These are phyloP conservation scores for Talaromyces sp. DNA, from an alignment of 2,329 filamentous ascomycete species.

Conservation along the genomic window DNA sequence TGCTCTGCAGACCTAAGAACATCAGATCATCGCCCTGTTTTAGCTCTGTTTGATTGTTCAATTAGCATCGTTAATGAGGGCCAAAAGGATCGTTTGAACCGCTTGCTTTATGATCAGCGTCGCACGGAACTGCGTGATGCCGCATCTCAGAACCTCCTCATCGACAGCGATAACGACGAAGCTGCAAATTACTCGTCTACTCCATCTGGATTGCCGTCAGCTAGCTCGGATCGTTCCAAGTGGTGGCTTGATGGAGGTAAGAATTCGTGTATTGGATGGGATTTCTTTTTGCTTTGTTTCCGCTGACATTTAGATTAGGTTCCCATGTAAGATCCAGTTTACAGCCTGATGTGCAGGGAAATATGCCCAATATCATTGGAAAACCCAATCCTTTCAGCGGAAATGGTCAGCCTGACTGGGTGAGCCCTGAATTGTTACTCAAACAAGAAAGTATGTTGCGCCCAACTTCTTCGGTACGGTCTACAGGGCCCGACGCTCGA, in stretches of 20 bases:
- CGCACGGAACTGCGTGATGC: conserved; percentile 50
- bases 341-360: conserved; percentile 56
- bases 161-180: conserved; percentile 59
- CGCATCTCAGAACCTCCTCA: background rate
- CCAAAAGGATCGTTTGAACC: conserved; percentile 65
- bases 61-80: conserved; percentile 75
- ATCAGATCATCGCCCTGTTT: conserved; percentile 95
- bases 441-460: background rate
- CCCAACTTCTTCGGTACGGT: background rate
- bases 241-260: conserved; percentile 61
- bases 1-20: conserved; percentile 75
- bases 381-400: conserved; percentile 75
- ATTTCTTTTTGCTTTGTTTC: background rate
- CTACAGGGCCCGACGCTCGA: background rate
- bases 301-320: conserved; percentile 34
- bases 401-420: conserved; percentile 77
- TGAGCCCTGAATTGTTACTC: conserved; percentile 29
- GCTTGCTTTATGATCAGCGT: conserved; percentile 64
- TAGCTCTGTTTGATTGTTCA: conserved; percentile 77
- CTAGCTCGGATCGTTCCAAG: conserved; percentile 56
- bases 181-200: conserved; percentile 75
- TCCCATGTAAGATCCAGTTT: conserved; percentile 70
- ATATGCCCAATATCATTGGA: conserved; percentile 65
- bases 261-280: conserved; percentile 13
- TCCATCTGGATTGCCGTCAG: conserved; percentile 65